Evolutionary conservation across 805 yeast genomes (phyloP).

Genomic region (Suhomyces xylopsoci): DNA sequence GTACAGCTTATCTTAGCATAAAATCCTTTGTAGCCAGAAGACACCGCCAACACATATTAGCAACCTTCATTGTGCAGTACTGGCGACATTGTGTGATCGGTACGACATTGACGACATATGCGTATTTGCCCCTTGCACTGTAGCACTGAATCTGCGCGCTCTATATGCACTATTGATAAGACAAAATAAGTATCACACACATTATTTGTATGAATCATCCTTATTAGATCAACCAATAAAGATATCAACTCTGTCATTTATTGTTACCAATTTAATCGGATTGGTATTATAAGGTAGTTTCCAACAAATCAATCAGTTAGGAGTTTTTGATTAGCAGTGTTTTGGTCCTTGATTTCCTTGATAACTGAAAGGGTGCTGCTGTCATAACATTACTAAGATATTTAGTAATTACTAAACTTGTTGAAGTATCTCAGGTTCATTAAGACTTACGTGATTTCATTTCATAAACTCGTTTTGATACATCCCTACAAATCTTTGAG

Average conservation of each 20-base stretch:
- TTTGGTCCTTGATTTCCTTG: neutral
- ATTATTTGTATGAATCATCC: neutral
- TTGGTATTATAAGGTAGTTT: neutral
- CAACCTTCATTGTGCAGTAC: slow-evolving; percentile 1
- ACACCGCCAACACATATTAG: neutral
- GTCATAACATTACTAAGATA: neutral
- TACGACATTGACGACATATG: neutral
- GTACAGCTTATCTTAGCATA: neutral
- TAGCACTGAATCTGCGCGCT: neutral
- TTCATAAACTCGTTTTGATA: neutral
- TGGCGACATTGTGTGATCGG: neutral
- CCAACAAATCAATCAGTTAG: neutral
- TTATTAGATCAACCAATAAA: neutral
- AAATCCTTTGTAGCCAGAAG: neutral
- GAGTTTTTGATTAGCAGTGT: neutral
- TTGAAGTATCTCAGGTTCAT: neutral
- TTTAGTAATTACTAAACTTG: neutral
- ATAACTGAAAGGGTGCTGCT: neutral
- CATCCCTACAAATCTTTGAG: neutral
- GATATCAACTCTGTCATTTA: neutral
- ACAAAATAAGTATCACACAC: neutral
- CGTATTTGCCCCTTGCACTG: neutral
- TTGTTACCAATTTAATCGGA: neutral
- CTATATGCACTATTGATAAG: neutral
- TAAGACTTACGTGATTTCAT: neutral